Evolutionary conservation across 163 green algal genomes (phyloP), one percentile per base, ranked within the genome.

Genomic region (Scenedesmus sp.): DNA sequence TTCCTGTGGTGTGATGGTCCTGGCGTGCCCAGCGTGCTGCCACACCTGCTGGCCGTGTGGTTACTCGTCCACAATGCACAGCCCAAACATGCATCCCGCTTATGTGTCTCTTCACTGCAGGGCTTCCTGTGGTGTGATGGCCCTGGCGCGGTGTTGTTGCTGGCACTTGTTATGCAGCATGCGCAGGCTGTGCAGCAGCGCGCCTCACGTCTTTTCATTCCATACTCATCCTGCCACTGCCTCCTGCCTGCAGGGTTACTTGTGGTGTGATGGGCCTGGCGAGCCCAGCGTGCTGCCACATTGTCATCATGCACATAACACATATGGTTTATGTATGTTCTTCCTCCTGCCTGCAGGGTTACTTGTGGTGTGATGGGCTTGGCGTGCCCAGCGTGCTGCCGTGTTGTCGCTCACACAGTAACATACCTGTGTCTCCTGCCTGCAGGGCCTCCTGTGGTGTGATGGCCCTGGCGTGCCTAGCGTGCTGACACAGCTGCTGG

Each of bases 81-180:
- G 34, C 34, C 34, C 34, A 46, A 46, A 46, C 0, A 46, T 46
- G 34, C 34, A 46, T 46, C 34, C 34, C 34, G 34, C 34, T 46
- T 46, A 46, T 79, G 10, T 46, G 34, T 46, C 34, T 46, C 34
- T 18, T 79, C 16, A 20, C n/a, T 18, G 5, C 91, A 95, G 94
- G 92, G 88, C 4, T 94, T 94, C 91, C 89, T 95, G 91, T 95
- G 94, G 94, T 96, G 94, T 84, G 94, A 95, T 67, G 70, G 84
- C 1, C 84, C 82, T 9, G 84, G 15, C 1, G 60, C 83, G 9
- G 34, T 46, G 34, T 46, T 46, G 34, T 46, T 70, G 62, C 10
- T 70, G 62, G 62, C 62, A 70, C 13, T 70, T 70, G 62, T 20
- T 46, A 46, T 46, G 34, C 34, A 46, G 34, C 34, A 46, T 46